Base-by-base conservation (phyloP, 2,329 filamentous ascomycete genomes). In the Xylaria sp. region DNA sequence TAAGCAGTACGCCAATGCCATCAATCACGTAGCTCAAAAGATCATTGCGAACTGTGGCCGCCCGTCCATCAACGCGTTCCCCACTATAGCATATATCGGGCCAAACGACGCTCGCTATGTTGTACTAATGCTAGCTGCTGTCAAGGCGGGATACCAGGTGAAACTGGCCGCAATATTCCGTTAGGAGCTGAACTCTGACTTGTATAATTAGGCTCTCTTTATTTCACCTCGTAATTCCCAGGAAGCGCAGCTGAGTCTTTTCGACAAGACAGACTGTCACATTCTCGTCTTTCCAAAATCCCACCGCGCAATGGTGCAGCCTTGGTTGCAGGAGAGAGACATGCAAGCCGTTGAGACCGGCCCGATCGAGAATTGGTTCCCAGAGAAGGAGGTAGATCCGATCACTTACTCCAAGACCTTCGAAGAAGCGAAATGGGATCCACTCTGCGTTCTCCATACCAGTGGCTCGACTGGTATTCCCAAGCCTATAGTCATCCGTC, bases 401-500 rank as follows among this genome's bases (percentile, higher is more conserved):
- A 76, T 79, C 45, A 79, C 80, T 0, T 84, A 82, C 71, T 61
- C 72, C 38, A 81, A 79, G 72, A 79, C 79, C 0, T 84, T 79
- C 36, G 80, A 82, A 3, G 73, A 83, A 58, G 81, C 77, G 0
- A 72, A 78, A 62, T 80, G 78, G 75, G 81, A 84, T 3, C 81
- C 82, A 0, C 59, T 80, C 3, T 49, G 78, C 2, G 76, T 83
- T 1, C 69, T 84, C 9, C 83, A 85, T 71, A 84, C 82, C 0
- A 83, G 80, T 59, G 83, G 83, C 5, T 82, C 79, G 47, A 84
- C 82, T 0, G 82, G 82, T 0, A 74, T 83, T 3, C 83, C 83
- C 0, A 84, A 83, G 70, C 82, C 82, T 1, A 77, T 85, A n/a
- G 67, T 81, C 10, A 71, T 76, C 22, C 72, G 72, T 3, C 77